A percentile compares a stretch with the other conserved stretches of the same genome.
Conservation (phyloP, 2,329 filamentous ascomycete species). For the Rhynchosporium agropyri region DNA sequence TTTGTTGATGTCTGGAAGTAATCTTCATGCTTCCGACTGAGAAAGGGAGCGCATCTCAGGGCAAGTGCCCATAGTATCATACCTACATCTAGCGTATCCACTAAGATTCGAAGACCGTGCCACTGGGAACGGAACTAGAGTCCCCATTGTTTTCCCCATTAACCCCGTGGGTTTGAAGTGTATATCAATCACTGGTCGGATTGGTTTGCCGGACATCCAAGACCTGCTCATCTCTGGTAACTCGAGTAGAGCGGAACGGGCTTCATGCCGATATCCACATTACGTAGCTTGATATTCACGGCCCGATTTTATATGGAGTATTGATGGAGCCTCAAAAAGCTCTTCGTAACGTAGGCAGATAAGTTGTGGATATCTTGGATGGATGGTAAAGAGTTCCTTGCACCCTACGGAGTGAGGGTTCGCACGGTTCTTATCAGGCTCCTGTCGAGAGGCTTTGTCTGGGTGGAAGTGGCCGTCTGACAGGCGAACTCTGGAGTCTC, state of each 20-base stretch:
- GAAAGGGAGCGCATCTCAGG: too few species aligned
- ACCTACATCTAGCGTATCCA: constrained; percentile 2
- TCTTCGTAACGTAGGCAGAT: background rate
- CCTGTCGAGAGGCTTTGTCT: background rate
- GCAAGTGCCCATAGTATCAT: background rate
- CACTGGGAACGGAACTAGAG: constrained; percentile 1
- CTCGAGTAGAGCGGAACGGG: background rate
- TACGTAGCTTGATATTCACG: background rate
- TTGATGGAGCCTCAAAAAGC: constrained; percentile 8
- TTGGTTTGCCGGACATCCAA: background rate
- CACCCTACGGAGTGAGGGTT: background rate
- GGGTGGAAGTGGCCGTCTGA: constrained; percentile 1
- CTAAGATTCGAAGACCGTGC: background rate
- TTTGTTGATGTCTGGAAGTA: background rate
- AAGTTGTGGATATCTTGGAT: background rate
- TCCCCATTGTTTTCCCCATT: background rate
- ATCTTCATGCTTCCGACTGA: too few species aligned
- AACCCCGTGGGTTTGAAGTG: constrained; percentile 1
- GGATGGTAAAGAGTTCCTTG: background rate
- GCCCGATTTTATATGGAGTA: constrained; percentile 10
- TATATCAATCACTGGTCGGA: background rate
- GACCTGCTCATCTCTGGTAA: background rate
- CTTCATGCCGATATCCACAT: constrained; percentile 8
- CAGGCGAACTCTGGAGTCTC: background rate
- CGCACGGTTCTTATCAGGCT: background rate